Conservation (phyloP, 2,329 filamentous ascomycete genomes). For the Diaporthe sp. region DNA sequence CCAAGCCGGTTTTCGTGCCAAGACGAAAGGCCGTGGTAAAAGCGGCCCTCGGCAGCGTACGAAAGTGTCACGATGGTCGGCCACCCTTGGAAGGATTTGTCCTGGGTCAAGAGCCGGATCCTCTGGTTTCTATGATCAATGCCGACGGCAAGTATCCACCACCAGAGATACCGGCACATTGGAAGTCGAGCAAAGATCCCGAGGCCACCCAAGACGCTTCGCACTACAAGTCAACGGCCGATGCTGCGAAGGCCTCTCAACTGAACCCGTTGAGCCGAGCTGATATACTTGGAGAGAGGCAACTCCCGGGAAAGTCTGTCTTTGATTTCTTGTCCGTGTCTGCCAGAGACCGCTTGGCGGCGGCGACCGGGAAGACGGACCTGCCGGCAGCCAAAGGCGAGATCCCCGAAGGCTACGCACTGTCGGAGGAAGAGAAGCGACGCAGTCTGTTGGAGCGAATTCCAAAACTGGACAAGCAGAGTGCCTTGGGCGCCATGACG, state of each 20-base stretch:
- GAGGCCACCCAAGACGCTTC: constrained; percentile 49
- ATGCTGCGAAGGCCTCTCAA: constrained; percentile 82
- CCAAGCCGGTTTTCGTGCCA: constrained; percentile 82
- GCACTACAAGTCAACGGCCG: constrained; percentile 76
- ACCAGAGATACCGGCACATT: constrained; percentile 78
- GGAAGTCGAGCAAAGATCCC: constrained; percentile 74
- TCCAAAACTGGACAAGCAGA: constrained; percentile 75
- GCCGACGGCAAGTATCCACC: constrained; percentile 68
- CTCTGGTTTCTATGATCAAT: constrained; percentile 60
- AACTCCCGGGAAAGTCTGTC: constrained; percentile 90
- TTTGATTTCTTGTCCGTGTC: constrained; percentile 91
- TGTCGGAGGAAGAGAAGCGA: constrained; percentile 74
- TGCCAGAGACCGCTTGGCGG: constrained; percentile 81
- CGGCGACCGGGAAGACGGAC: constrained; percentile 80
- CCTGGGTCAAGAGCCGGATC: constrained; percentile 69
- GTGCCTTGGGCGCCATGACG: constrained; percentile 77
- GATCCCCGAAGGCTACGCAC: constrained; percentile 74
- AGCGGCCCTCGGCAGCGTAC: constrained; percentile 60
- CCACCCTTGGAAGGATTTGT: constrained; percentile 86
- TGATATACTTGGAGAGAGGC: constrained; percentile 82
- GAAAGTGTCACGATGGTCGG: constrained; percentile 86
- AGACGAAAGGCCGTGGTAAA: constrained; percentile 67
- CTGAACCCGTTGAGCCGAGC: constrained; percentile 84
- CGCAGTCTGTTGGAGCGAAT: constrained; percentile 71
- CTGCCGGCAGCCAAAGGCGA: constrained; percentile 85